Percentiles rank a stretch among this genome's conserved stretches.
Conservation (phyloP, 768 basidiomycete genomes). For the Austroboletus eburneus region DNA sequence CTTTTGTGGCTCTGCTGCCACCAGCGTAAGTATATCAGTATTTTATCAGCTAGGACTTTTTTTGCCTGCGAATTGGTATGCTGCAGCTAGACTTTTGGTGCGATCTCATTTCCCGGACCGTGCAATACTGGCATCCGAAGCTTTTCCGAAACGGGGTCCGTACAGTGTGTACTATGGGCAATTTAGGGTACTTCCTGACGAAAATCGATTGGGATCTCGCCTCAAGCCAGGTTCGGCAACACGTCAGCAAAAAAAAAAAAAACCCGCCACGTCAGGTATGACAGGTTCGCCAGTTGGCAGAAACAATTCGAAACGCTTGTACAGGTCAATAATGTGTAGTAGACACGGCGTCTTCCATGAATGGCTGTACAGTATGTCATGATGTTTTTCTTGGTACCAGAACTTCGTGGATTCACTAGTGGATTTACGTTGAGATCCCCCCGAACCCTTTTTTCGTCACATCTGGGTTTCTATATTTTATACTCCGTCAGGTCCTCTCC, state of each 20-base stretch:
- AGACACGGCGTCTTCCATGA: no score
- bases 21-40: conserved; percentile 36
- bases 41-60: conserved; percentile 20
- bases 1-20: conserved; percentile 25
- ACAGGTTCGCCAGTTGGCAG: conserved; percentile 1
- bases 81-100: conserved; percentile 6
- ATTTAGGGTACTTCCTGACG: not conserved
- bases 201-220: conserved; percentile 17
- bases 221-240: conserved; percentile 10
- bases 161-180: not conserved
- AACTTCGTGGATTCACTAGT: no score
- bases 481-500: conserved; percentile 20
- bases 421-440: conserved; percentile 7
- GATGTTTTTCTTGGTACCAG: no score
- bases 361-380: no score
- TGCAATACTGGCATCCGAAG: not conserved
- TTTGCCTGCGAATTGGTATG: conserved; percentile 7
- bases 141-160: not conserved
- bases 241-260: conserved; percentile 13
- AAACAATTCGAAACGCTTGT: not conserved
- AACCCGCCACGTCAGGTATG: conserved; percentile 20
- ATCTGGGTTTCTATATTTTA: conserved; percentile 7
- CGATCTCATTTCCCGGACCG: not conserved
- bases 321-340: no score
- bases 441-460: not conserved